phyloP scores from a whole-genome alignment of 805 yeast species.

The Myxozyma sirexii region DNA sequence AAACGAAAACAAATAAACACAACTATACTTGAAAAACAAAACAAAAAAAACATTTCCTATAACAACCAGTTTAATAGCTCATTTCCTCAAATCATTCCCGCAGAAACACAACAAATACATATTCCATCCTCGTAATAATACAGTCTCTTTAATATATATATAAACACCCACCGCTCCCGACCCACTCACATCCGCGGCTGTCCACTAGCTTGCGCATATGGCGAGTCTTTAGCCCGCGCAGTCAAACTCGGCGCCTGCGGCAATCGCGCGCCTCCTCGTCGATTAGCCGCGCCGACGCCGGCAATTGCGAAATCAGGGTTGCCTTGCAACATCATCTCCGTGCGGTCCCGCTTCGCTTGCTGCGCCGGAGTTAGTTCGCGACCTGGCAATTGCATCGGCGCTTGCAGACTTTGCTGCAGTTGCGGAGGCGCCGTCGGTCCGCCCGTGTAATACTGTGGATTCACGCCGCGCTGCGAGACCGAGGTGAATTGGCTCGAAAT shows the following conservation, averaged over 20 bases:
- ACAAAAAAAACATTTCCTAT: background rate
- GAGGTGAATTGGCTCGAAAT: constrained; percentile 41
- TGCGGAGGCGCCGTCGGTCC: constrained; percentile 1
- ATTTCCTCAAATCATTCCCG: too few relatives aligned
- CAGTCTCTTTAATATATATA: background rate
- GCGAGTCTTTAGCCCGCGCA: constrained; percentile 19
- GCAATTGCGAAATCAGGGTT: constrained; percentile 53
- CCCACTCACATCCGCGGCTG: too few relatives aligned
- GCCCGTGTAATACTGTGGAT: constrained; percentile 36
- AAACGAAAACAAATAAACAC: background rate
- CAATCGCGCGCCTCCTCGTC: constrained; percentile 11
- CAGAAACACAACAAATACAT: too few relatives aligned
- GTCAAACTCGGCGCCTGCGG: constrained; percentile 21
- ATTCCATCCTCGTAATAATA: too few relatives aligned
- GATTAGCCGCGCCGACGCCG: constrained; percentile 16
- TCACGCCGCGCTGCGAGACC: constrained; percentile 39
- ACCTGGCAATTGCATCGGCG: background rate
- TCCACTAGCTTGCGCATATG: constrained; percentile 17
- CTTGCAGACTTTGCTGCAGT: constrained; percentile 2
- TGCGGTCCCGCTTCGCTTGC: constrained; percentile 11
- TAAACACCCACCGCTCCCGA: too few relatives aligned
- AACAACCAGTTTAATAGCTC: background rate
- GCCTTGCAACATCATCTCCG: constrained; percentile 50
- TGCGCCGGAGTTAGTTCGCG: background rate
- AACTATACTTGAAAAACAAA: background rate